A percentile compares a stretch with the other conserved stretches of the same genome.
phyloP scores from a whole-genome alignment of 169 alveolate species.

The Cardiosporidium cionae region DNA sequence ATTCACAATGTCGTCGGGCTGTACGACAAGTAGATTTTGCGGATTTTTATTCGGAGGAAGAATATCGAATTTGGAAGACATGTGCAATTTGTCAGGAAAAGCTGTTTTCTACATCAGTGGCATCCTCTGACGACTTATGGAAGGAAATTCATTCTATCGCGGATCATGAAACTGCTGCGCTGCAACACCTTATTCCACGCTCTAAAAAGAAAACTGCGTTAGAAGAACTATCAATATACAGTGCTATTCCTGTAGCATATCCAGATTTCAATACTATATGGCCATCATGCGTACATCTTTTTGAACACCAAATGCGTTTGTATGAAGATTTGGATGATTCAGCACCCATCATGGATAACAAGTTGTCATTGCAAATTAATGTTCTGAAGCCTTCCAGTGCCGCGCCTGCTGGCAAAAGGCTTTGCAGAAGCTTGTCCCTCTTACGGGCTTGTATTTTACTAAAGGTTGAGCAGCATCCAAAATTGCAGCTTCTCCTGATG shows the following conservation, averaged over 20 bases:
- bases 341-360: slow-evolving; percentile 8
- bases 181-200: neutral
- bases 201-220: too few species aligned
- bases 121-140: too few species aligned
- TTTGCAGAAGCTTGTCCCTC: slow-evolving; percentile 1
- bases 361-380: slow-evolving; percentile 3
- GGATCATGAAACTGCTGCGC: neutral
- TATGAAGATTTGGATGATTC: slow-evolving; percentile 19
- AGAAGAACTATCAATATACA: slow-evolving; percentile 18
- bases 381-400: slow-evolving; percentile 9
- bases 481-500: slow-evolving; percentile 28
- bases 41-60: slow-evolving; percentile 26
- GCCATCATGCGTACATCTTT: slow-evolving; percentile 28
- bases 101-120: slow-evolving; percentile 9
- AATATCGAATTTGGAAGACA: slow-evolving; percentile 28
- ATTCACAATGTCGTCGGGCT: slow-evolving; percentile 8
- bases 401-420: slow-evolving; percentile 32
- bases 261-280: slow-evolving; percentile 16
- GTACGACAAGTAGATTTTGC: neutral
- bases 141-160: too few species aligned
- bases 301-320: slow-evolving; percentile 20
- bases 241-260: slow-evolving; percentile 25
- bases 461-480: slow-evolving; percentile 28
- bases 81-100: slow-evolving; percentile 20
- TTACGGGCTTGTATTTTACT: slow-evolving; percentile 20